Base-by-base conservation (phyloP, 768 basidiomycete species). In the Mycena metata region DNA sequence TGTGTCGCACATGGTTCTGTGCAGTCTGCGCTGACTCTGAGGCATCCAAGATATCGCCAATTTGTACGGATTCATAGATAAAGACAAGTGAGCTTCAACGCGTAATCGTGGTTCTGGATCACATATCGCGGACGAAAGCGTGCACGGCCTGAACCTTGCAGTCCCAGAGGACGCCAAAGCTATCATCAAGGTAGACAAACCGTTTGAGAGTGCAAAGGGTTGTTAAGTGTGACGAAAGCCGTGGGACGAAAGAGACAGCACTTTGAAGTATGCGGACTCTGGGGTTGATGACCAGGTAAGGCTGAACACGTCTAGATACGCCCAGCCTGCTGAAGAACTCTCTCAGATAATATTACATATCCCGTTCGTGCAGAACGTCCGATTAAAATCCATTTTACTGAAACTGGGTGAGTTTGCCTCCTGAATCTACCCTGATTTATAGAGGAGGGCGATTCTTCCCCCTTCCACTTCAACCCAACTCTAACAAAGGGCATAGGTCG, bases 241-340 rank as follows among this genome's bases (percentile, higher is more conserved):
- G 3, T 96, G 94, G 94, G 86, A 90, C 63, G 84, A 92, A 72
- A 82, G 94, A 50, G 92, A 95, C 24, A 88, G 91, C 56, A 90
- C 86, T 13, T 79, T 79, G 4, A 84, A 82, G 69, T 95, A 81
- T 67, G 89, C 88, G 16, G 91, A 95, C 21, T 95, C 94, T 0
- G 90, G 89, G 36, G 94, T 95, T 16, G 94, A 96, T 71, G 94
- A 96, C 75, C 93, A 96, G 86, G 94, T 92, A 55, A 82, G 66
- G 36, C 23, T 62, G 21, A 13, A 50, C 45, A 13, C 41, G 26
- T 24, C 30, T 58, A 35, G 39, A 54, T 26, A 46, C 23, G 23
- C 16, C 47, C 26, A 74, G 60, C 43, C 60, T 52, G 76, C 64
- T 60, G 52, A 57, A 57, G 64, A 54, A 26, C 60, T 24, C 41